Evolutionary conservation across 495 filamentous ascomycete species (phyloP).

Genomic region (Penicillium diatomitis): DNA sequence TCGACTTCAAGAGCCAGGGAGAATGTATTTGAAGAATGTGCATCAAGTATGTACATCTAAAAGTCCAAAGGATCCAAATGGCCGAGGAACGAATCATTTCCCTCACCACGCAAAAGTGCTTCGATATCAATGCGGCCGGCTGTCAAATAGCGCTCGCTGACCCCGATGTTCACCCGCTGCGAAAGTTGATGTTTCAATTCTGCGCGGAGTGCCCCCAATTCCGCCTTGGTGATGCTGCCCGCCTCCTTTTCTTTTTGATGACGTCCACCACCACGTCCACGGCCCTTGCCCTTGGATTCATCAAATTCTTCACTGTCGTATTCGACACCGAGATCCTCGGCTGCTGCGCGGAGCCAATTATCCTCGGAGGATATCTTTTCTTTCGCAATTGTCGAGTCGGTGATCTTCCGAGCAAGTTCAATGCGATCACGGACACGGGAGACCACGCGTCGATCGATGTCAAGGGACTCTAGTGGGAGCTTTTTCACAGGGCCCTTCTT

Average conservation of each 20-base stretch:
- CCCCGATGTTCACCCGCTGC: conserved; percentile 78
- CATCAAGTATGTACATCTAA: conserved; percentile 6
- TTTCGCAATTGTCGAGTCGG: conserved; percentile 74
- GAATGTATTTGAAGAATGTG: too few species aligned
- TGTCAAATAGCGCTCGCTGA: conserved; percentile 84
- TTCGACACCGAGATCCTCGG: conserved; percentile 89
- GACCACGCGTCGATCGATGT: conserved; percentile 74
- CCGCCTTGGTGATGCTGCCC: conserved; percentile 56
- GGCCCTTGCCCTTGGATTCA: conserved; percentile 49
- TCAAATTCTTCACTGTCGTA: conserved; percentile 84
- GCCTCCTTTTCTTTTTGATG: conserved; percentile 67
- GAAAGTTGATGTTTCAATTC: conserved; percentile 47
- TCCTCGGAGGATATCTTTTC: conserved; percentile 77
- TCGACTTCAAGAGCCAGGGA: neutral
- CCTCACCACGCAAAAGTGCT: conserved; percentile 58
- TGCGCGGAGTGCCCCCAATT: conserved; percentile 45
- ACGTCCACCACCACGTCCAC: conserved; percentile 58
- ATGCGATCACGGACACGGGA: conserved; percentile 64
- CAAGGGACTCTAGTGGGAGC: conserved; percentile 64
- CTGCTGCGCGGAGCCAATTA: conserved; percentile 72
- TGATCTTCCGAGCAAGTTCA: conserved; percentile 69
- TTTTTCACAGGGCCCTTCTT: conserved; percentile 42
- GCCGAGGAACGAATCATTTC: conserved; percentile 52
- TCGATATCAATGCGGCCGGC: conserved; percentile 74
- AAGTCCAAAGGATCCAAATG: conserved; percentile 45